Conservation (phyloP, 2,329 filamentous ascomycete genomes). For the Sclerotinia glacialis region DNA sequence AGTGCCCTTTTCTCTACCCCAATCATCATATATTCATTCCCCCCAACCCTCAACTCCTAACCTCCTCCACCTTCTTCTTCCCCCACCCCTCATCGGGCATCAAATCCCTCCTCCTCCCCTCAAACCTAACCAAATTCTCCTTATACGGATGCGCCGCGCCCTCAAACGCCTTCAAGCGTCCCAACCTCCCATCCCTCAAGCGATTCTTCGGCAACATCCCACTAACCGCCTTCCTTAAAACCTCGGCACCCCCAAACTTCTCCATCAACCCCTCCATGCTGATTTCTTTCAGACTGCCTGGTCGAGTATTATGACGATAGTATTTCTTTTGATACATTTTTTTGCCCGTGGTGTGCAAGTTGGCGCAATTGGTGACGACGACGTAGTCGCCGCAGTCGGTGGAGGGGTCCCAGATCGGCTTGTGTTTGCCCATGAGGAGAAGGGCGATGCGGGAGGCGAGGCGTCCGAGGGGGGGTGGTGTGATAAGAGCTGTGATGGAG, state of each 20-base stretch:
- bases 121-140: constrained; percentile 76
- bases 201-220: constrained; percentile 99
- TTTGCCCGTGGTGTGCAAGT: constrained; percentile 83
- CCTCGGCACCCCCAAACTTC: constrained; percentile 90
- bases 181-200: constrained; percentile 81
- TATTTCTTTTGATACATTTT: constrained; percentile 95
- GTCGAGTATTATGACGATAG: constrained; percentile 89
- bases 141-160: constrained; percentile 89
- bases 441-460: constrained; percentile 84
- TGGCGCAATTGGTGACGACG: constrained; percentile 84
- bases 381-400: constrained; percentile 99
- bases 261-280: constrained; percentile 94
- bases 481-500: constrained; percentile 46
- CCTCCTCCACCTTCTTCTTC: constrained; percentile 5
- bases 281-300: constrained; percentile 80
- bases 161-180: constrained; percentile 91
- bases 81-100: constrained; percentile 29
- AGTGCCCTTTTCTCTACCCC: not conserved
- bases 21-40: not conserved
- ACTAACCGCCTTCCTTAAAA: constrained; percentile 84
- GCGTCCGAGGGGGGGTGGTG: constrained; percentile 79
- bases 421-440: constrained; percentile 96
- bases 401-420: constrained; percentile 94
- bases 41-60: not conserved
- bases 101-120: constrained; percentile 47